Percentiles rank a stretch among this genome's conserved stretches.
These are phyloP conservation scores for Lentinula lateritia DNA, from an alignment of 768 basidiomycete species.

Conservation along the genomic window DNA sequence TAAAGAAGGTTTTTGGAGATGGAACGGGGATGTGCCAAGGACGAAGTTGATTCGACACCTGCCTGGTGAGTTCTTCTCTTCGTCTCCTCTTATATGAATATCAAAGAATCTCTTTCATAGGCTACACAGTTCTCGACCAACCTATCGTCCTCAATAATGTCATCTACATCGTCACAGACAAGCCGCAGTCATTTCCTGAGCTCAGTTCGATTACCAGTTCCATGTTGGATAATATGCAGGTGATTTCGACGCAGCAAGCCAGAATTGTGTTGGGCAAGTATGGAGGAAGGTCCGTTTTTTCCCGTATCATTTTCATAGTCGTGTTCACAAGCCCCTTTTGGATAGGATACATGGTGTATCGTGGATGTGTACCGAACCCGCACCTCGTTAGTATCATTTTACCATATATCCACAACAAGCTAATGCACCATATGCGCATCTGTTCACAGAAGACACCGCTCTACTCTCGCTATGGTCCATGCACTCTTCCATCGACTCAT, in stretches of 20 bases:
- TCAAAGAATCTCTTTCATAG: slow-evolving; percentile 30
- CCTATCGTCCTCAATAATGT: slow-evolving; percentile 70
- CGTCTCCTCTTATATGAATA: neutral
- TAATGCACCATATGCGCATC: slow-evolving; percentile 3
- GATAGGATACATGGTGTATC: slow-evolving; percentile 61
- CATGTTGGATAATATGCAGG: slow-evolving; percentile 53
- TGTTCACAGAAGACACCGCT: slow-evolving; percentile 55
- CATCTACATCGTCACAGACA: slow-evolving; percentile 71
- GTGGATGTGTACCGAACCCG: slow-evolving; percentile 55
- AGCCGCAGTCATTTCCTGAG: slow-evolving; percentile 54
- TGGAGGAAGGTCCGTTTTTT: slow-evolving; percentile 42
- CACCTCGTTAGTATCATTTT: slow-evolving; percentile 36
- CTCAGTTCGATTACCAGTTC: slow-evolving; percentile 38
- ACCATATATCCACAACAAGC: neutral
- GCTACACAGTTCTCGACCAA: slow-evolving; percentile 81
- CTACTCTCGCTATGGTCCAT: slow-evolving; percentile 75
- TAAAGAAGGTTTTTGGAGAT: slow-evolving; percentile 49
- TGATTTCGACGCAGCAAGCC: slow-evolving; percentile 49
- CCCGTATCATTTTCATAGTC: neutral
- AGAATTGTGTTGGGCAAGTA: slow-evolving; percentile 40
- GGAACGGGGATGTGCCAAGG: slow-evolving; percentile 51
- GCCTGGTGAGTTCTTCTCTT: slow-evolving; percentile 41
- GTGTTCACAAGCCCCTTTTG: neutral
- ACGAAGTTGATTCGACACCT: slow-evolving; percentile 58
- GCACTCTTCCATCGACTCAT: slow-evolving; percentile 38